Evolutionary conservation across 2,329 filamentous ascomycete genomes (phyloP).

Genomic region (Diaporthe caulivora): DNA sequence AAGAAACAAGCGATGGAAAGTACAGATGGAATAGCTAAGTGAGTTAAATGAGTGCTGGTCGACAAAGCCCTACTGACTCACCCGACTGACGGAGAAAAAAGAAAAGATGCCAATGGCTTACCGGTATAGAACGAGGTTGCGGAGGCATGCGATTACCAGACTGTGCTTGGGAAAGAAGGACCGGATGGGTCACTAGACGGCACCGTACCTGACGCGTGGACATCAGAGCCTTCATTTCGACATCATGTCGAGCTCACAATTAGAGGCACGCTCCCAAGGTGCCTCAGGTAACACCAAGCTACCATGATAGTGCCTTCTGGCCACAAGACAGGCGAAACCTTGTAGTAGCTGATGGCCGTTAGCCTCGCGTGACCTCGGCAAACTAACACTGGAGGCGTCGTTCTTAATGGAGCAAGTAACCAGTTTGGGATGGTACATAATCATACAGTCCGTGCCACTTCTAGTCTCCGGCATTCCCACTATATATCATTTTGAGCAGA

Average conservation of each 20-base stretch:
- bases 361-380: neutral
- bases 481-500: neutral
- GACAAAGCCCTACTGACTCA: neutral
- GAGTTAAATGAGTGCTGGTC: neutral
- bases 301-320: neutral
- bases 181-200: neutral
- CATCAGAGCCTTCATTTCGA: neutral
- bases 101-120: neutral
- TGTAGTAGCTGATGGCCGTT: neutral
- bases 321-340: neutral
- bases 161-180: slow-evolving; percentile 24
- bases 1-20: neutral
- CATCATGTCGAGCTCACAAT: neutral
- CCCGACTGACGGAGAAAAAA: neutral
- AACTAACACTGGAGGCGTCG: neutral
- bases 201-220: neutral
- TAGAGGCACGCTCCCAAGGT: neutral
- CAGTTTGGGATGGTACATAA: neutral
- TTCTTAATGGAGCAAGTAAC: neutral
- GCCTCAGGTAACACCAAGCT: neutral
- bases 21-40: neutral
- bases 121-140: neutral
- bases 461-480: neutral
- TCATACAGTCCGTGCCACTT: neutral
- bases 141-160: neutral